Evolutionary conservation across 169 alveolate species (phyloP).

Genomic region (Cryptosporidium viatorum): DNA sequence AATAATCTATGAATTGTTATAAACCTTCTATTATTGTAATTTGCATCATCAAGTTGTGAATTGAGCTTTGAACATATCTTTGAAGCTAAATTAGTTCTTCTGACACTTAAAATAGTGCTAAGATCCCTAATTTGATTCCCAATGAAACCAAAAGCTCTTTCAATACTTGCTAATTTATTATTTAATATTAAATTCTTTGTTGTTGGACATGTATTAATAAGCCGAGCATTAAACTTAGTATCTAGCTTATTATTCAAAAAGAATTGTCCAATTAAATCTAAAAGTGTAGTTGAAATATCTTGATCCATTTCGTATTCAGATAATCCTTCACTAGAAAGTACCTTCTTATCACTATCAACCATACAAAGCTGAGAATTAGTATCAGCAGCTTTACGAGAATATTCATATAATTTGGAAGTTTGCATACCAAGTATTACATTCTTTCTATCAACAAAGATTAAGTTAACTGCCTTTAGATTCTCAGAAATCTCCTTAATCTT

Average conservation of each 20-base stretch:
- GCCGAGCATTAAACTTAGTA: slow-evolving; percentile 1
- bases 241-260: slow-evolving; percentile 13
- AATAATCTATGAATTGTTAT: slow-evolving; percentile 19
- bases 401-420: slow-evolving; percentile 33
- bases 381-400: slow-evolving; percentile 59
- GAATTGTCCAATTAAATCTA: slow-evolving; percentile 36
- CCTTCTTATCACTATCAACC: slow-evolving; percentile 26
- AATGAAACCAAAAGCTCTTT: not conserved
- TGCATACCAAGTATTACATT: not conserved
- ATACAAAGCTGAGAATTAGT: slow-evolving; percentile 18
- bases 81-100: slow-evolving; percentile 58
- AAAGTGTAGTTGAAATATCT: slow-evolving; percentile 51
- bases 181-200: slow-evolving; percentile 28
- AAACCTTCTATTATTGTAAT: not conserved
- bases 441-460: not conserved
- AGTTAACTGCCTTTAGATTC: not conserved
- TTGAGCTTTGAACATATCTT: slow-evolving; percentile 32
- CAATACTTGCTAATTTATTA: not conserved
- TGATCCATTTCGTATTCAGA: slow-evolving; percentile 59
- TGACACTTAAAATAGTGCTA: slow-evolving; percentile 31
- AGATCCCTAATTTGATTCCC: slow-evolving; percentile 44
- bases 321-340: slow-evolving; percentile 29
- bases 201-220: slow-evolving; percentile 27
- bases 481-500: slow-evolving; percentile 5
- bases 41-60: not conserved